Evolutionary conservation across 805 yeast genomes (phyloP).

Genomic region (Barnettozyma botsteinii): DNA sequence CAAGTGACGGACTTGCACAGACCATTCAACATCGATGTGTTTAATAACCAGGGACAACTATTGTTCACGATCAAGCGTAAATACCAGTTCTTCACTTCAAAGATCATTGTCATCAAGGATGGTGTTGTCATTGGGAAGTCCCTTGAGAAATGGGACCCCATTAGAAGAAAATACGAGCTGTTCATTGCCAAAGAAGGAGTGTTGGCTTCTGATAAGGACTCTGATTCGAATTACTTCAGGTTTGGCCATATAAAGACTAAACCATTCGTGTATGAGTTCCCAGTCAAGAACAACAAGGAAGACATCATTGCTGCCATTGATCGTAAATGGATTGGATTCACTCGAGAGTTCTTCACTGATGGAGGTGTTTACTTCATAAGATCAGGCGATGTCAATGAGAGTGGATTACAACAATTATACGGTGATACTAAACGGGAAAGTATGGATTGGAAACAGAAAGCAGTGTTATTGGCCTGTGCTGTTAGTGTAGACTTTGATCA

Average conservation of each 20-base stretch:
- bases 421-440: neutral
- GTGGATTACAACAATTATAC: neutral
- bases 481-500: conserved; percentile 5
- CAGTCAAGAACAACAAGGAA: neutral
- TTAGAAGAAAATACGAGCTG: conserved; percentile 4
- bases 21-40: conserved; percentile 2
- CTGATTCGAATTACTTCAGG: neutral
- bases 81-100: conserved; percentile 1
- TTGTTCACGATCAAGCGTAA: conserved; percentile 1
- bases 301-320: conserved; percentile 3
- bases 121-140: conserved; percentile 3
- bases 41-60: neutral
- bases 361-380: conserved; percentile 2
- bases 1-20: conserved; percentile 1
- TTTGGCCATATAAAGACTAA: conserved; percentile 1
- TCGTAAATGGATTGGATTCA: conserved; percentile 1
- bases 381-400: neutral
- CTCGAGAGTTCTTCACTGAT: neutral
- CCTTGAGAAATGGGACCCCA: conserved; percentile 1
- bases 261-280: conserved; percentile 1
- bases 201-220: neutral
- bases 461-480: conserved; percentile 4
- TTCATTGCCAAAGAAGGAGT: neutral
- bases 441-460: neutral
- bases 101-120: conserved; percentile 1